Percentiles rank a stretch among this genome's conserved stretches.
Evolutionary conservation across 1,139 yeast genomes (phyloP).

Genomic region (Geotrichum candidum): DNA sequence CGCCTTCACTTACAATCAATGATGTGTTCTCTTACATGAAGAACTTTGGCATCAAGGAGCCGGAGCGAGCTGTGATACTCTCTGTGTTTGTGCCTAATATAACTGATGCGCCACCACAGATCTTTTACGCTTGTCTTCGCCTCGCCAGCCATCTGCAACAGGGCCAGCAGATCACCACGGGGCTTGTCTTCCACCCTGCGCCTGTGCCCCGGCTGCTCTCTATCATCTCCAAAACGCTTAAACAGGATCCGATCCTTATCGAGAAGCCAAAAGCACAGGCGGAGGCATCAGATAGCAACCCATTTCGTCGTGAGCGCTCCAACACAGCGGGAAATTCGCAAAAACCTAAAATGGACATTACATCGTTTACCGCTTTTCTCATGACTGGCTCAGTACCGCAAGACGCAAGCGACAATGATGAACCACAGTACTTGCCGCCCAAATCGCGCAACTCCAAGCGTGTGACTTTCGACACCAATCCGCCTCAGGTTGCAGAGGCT

Average conservation of each 20-base stretch:
- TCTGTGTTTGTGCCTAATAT: slow-evolving; percentile 30
- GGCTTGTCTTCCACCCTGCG: slow-evolving; percentile 31
- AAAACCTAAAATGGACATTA: slow-evolving; percentile 31
- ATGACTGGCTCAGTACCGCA: slow-evolving; percentile 33
- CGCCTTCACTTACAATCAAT: slow-evolving; percentile 34
- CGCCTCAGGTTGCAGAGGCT: slow-evolving; percentile 39
- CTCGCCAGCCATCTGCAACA: slow-evolving; percentile 36
- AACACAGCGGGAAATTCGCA: slow-evolving; percentile 13
- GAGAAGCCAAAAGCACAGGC: slow-evolving; percentile 6
- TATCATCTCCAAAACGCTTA: slow-evolving; percentile 32
- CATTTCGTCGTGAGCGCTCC: slow-evolving; percentile 26
- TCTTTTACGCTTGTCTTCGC: slow-evolving; percentile 39
- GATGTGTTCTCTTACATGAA: slow-evolving; percentile 37
- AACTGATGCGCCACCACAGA: slow-evolving; percentile 37
- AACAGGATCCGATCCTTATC: slow-evolving; percentile 20
- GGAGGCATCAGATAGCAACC: slow-evolving; percentile 21
- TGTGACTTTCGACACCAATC: slow-evolving; percentile 36
- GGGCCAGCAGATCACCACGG: slow-evolving; percentile 30
- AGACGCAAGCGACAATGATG: slow-evolving; percentile 1
- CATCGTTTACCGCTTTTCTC: slow-evolving; percentile 35
- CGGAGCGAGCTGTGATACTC: slow-evolving; percentile 29
- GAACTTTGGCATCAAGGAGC: slow-evolving; percentile 37
- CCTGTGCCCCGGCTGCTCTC: slow-evolving; percentile 37
- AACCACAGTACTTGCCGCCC: slow-evolving; percentile 12
- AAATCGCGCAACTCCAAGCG: slow-evolving; percentile 26